Evolutionary conservation across 2,329 filamentous ascomycete genomes (phyloP), one percentile per base, ranked within the genome.

Genomic region (Fusarium sacchari): DNA sequence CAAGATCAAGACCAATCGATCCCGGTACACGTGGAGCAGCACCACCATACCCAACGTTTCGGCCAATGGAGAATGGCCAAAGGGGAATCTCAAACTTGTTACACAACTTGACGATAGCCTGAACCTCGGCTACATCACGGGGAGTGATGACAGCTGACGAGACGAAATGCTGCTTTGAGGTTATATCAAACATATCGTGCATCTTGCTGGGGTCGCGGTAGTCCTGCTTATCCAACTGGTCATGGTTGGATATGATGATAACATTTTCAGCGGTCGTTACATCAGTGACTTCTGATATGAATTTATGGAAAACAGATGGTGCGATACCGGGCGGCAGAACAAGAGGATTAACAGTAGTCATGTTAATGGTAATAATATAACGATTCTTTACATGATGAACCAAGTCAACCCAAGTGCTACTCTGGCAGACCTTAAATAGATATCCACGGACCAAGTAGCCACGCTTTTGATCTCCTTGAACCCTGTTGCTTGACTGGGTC

Each of bases 151-250:
- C 42, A 2, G 75, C 75, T 1, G 74, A 75, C 6, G 72, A 67
- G 0, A 76, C 37, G 24, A 76, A 76, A 37, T 72, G 55, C 7
- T 72, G 46, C 7, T 62, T 67, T 3, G 57, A 67, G 7, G 71
- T 63, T 14, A 76, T 58, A 22, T 73, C 62, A 20, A 70, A 74
- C 70, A 75, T 76, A 36, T 75, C 70, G 13, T 76, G 74, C 5
- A 63, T 57, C 9, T 76, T 73, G 47, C 66, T 68, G 9, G 50
- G 74, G 28, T 76, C 70, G 4, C 64, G 63, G 22, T 76, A 76
- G 24, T 73, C 49, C 3, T 56, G 12, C 6, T 76, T 71, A 34
- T 42, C 40, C 3, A 69, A 22, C 18, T 76, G 66, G 3, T 37
- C 50, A 8, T 22, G 28, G 2, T 43, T 56, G 5, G 61, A 47